Percentiles rank a stretch among this genome's conserved stretches.
Conservation (phyloP, 2,329 filamentous ascomycete genomes). For the Colletotrichum magnum region DNA sequence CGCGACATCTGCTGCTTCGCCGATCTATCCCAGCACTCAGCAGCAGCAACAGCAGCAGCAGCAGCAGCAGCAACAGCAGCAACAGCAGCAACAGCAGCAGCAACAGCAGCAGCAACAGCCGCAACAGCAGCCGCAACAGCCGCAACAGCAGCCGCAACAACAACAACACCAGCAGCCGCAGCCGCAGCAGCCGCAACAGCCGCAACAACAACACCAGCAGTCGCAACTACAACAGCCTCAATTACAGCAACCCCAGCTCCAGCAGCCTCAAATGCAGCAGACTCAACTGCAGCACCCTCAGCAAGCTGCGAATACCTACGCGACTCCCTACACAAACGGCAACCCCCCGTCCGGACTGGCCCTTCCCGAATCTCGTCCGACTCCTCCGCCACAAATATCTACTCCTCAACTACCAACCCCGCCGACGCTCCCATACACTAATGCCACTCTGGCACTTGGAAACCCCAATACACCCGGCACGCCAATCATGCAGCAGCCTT, state of each 20-base stretch:
- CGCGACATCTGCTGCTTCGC: constrained; percentile 54
- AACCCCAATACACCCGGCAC: constrained; percentile 22
- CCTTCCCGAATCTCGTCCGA: constrained; percentile 42
- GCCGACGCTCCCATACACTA: constrained; percentile 43
- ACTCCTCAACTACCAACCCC: constrained; percentile 37
- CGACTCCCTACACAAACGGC: constrained; percentile 56
- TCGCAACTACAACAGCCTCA: constrained; percentile 34
- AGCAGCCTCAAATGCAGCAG: constrained; percentile 5
- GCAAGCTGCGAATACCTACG: constrained; percentile 47
- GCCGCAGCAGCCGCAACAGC: constrained; percentile 10
- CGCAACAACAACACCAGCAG: constrained; percentile 19
- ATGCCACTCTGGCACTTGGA: constrained; percentile 42
- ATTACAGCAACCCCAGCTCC: constrained; percentile 9
- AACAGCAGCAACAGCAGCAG: constrained; percentile 36
- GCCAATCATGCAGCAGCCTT: constrained; percentile 41
- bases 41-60: constrained; percentile 13
- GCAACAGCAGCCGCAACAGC: constrained; percentile 15
- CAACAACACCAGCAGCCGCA: constrained; percentile 21
- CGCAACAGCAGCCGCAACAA: constrained; percentile 10
- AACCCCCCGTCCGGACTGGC: constrained; percentile 47
- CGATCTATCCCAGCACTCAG: constrained; percentile 47
- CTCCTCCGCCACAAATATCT: constrained; percentile 43
- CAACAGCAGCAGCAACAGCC: not conserved
- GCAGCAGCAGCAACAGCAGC: constrained; percentile 16
- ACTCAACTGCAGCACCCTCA: constrained; percentile 43